Evolutionary conservation across 2,329 filamentous ascomycete genomes (phyloP), one percentile per base, ranked within the genome.

Genomic region (Pyrenochaeta sp.): DNA sequence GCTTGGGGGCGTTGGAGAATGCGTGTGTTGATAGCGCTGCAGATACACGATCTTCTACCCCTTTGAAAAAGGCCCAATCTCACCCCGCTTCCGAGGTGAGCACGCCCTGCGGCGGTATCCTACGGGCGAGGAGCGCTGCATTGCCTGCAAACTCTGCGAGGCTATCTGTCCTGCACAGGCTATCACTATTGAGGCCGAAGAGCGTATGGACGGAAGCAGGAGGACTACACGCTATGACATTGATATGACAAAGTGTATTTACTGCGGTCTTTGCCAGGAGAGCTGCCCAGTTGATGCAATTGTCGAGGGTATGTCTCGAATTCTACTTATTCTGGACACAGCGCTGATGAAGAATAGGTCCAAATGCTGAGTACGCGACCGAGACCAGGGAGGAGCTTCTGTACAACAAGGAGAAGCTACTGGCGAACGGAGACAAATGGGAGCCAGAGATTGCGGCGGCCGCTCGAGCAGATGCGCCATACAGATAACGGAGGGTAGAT

Each of bases 181-280:
- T 73, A 99, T 99, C 78, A 99, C 95, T 47, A 99, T 99, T 71
- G 95, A 99, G 82, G 95, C 95, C 51, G 95, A 99, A 79, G 95
- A 99, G 84, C 92, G 95, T 75, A 91, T 91, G 73, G 95, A 99
- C 72, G 95, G 95, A 61, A 96, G 91, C 73, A 88, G 95, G 79
- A 88, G 95, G 75, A 99, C 95, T 45, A 97, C 94, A 55, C 88
- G 94, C 76, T 99, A 99, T 81, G 95, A 99, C 77, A 97, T 99
- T 75, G 95, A 99, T 81, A 99, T 99, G 95, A 98, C 95, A 73
- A 99, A 99, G 85, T 99, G 95, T 83, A 99, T 99, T 80, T 99
- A 98, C 87, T 98, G 95, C 78, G 95, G 95, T 45, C 96, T 96
- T 82, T 98, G 95, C 86, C 94, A 97, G 83, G 95, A 99, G 83